phyloP scores from a whole-genome alignment of 75 land plant genomes.

The Selaginella tamariscina region DNA sequence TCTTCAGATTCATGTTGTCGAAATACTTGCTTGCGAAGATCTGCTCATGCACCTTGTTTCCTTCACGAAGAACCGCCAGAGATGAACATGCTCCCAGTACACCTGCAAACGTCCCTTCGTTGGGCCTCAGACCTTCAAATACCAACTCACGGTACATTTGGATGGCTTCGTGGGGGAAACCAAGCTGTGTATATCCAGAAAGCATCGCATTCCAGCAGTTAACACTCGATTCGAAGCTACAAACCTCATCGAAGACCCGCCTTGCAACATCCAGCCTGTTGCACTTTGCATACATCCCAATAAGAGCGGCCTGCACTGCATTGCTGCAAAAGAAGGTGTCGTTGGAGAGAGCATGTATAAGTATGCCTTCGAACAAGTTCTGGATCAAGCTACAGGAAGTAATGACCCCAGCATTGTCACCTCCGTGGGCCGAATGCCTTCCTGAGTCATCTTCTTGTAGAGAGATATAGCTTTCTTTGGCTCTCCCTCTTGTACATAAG shows the following conservation, averaged over 20 bases:
- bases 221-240: slow-evolving; percentile 5
- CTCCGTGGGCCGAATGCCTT: not conserved
- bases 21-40: slow-evolving; percentile 2
- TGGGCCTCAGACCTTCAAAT: not conserved
- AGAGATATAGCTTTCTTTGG: not conserved
- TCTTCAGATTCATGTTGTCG: slow-evolving; percentile 9
- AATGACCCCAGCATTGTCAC: slow-evolving; percentile 1
- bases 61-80: not conserved
- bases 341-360: not conserved
- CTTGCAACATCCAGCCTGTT: slow-evolving; percentile 7
- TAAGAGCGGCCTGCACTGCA: not conserved
- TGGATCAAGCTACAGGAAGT: not conserved
- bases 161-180: slow-evolving; percentile 10
- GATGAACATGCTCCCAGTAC: not conserved
- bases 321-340: not conserved
- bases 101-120: slow-evolving; percentile 8
- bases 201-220: slow-evolving; percentile 30
- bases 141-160: slow-evolving; percentile 17
- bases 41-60: slow-evolving; percentile 10
- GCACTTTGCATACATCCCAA: slow-evolving; percentile 16
- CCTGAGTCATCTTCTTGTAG: not conserved
- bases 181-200: slow-evolving; percentile 8
- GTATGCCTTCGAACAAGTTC: not conserved
- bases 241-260: slow-evolving; percentile 14
- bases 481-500: slow-evolving; percentile 1